Base-by-base conservation (phyloP, 176 grass and related monocot species). In the Aechmea fasciata region DNA sequence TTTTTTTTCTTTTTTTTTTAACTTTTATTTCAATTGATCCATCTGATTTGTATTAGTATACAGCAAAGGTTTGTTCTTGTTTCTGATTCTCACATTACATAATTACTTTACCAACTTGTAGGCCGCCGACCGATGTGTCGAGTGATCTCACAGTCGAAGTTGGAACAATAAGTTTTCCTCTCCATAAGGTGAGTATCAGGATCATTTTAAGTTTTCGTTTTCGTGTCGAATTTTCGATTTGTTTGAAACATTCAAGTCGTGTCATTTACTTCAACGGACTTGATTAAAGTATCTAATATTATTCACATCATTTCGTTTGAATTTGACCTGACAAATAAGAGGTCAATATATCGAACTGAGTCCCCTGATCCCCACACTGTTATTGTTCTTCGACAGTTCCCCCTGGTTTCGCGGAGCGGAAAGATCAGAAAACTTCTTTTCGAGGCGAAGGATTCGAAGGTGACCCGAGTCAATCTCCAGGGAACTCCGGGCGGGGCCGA, bases 71-170 rank as follows among this genome's bases (percentile, higher is more conserved):
- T 65, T 3, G 6, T 11, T 41, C 33, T 41, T 41, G 3, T 52
- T 47, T 7, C 10, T 62, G 51, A 65, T 48, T 61, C 2, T 50
- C 11, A 69, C 18, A 50, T 11, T 3, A 12, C 1, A 48, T 67
- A 15, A 52, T 5, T 25, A 5, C 15, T 75, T 11, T 17, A 52
- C 48, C 22, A 15, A 24, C 48, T 80, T 80, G 26, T 70, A 99
- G 94, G 94, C 94, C 94, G n/a, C 87, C 84, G 47, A 87, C 86
- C 26, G 94, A 99, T 71, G 94, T 99, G 67, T 92, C 94, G 1
- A 99, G 89, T 74, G 94, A 99, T 80, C 94, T 99, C 50, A 80
- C 84, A 51, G 87, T 99, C 48, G 89, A 90, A 50, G 84, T 93
- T 19, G 94, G 94, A 68, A 85, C 94, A 0, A 87, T 87, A 52